Base-by-base conservation (phyloP, 306 rosid species). In the Bauhinia variegata region DNA sequence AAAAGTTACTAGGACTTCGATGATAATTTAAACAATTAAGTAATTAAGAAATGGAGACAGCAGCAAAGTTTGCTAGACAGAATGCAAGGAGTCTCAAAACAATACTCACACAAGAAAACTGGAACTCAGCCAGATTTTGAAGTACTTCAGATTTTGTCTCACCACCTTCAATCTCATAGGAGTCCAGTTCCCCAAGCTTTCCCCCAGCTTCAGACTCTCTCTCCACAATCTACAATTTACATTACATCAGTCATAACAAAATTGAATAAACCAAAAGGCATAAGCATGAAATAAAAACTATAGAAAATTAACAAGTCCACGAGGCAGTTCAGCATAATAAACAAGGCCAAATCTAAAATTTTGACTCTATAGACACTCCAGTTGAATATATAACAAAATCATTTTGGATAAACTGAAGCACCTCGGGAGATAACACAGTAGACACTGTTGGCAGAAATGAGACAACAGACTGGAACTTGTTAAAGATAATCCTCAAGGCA, bases 151-250 rank as follows among this genome's bases (percentile, higher is more conserved):
- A 78, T 81, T 93, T 93, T 18, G 99, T 83, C 65, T 93, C 99
- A 7, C 97, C 99, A 66, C 97, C 97, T 86, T 93, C 99, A 78
- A 93, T 77, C 87, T 93, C 99, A 71, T 93, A 93, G 8, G 85
- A 77, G 66, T 93, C 99, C 68, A 93, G 74, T 11, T 88, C 99
- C 17, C 96, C 92, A 66, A 93, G 86, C 54, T 36, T 81, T 46
- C 99, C 99, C 39, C 98, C 96, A 56, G 91, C 48, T 80, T 90
- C 99, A 67, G 91, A 42, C 78, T 93, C 99, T 67, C 75, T 88
- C 86, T 93, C 97, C 48, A 88, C 87, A 77, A 80, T 49, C 99
- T 93, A 54, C 43, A 66, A 23, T 11, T n/a, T 69, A 70, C 59
- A 70, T 52, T 4, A 11, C 9, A 69, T 64, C 56, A 72, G 48